Percentiles rank a stretch among this genome's conserved stretches.
Conservation (phyloP, 257 asterid species). For the Nemophila menziesii region DNA sequence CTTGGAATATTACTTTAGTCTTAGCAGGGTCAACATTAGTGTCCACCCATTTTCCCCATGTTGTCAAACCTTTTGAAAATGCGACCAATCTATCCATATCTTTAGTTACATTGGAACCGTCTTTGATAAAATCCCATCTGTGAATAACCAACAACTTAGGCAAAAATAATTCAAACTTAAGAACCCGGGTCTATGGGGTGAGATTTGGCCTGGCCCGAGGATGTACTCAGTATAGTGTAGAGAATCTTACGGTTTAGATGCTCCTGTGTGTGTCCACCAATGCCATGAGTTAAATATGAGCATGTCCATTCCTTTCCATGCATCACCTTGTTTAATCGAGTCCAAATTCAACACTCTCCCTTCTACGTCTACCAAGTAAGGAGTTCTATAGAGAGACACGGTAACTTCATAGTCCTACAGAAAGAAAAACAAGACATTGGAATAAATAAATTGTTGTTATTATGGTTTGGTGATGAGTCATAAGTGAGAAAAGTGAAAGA, state of each 20-base stretch:
- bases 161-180: neutral
- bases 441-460: no score
- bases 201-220: no score
- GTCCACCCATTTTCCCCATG: slow-evolving; percentile 57
- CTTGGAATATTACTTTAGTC: slow-evolving; percentile 46
- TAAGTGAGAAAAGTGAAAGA: no score
- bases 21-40: slow-evolving; percentile 27
- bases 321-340: slow-evolving; percentile 23
- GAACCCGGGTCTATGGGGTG: no score
- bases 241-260: slow-evolving; percentile 21
- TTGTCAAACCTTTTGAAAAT: slow-evolving; percentile 32
- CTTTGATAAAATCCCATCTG: slow-evolving; percentile 51
- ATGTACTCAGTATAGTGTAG: no score
- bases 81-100: slow-evolving; percentile 48
- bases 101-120: slow-evolving; percentile 23
- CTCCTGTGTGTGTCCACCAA: slow-evolving; percentile 36
- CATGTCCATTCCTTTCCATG: slow-evolving; percentile 32
- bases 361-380: slow-evolving; percentile 23
- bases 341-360: slow-evolving; percentile 24
- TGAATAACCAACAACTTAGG: neutral
- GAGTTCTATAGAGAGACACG: slow-evolving; percentile 15
- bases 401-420: slow-evolving; percentile 28
- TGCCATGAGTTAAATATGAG: slow-evolving; percentile 35
- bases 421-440: neutral
- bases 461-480: no score